Base-by-base conservation (phyloP, 2,329 filamentous ascomycete genomes). In the Tolypocladium guangdongense region DNA sequence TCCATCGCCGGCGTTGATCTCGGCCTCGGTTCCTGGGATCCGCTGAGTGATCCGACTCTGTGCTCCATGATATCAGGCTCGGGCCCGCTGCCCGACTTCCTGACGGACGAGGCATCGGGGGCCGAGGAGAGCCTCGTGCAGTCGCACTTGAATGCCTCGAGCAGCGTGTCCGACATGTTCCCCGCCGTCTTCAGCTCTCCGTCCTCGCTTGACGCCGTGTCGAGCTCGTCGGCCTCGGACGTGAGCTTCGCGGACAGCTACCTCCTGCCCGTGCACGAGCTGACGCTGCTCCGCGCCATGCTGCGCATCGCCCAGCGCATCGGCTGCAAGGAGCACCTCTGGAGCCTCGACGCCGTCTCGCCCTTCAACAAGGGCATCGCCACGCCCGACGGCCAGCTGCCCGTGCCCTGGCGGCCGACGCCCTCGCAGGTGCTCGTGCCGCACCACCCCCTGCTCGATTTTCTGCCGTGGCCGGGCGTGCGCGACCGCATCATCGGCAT, bases 381-480 rank as follows among this genome's bases (percentile, higher is more conserved):
- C 24, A 64, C 64, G 46, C 56, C 69, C 60, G 41, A 64, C 10
- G 59, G 68, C 14, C 66, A 72, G 48, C 65, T 82, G 8, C 77
- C 76, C 2, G 47, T 53, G 16, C 70, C 75, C 38, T 76, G 78
- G 66, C 74, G 69, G 35, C 80, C 80, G 14, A 82, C 78, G 0
- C 52, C 66, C 11, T 68, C 72, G 0, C 80, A 83, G 60, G 60
- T 71, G 10, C 58, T 69, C 2, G 65, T 80, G 16, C 74, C 77
- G 1, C 80, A 83, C 56, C 80, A 83, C 58, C 79, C 81, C 1
- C 54, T 81, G 14, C 63, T 83, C 12, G 80, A 84, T 60, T 65
- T 82, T 32, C 63, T 83, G 1, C 80, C 80, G 1, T 83, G 80
- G 81, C 78, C 80, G 1, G 66, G 61, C 20, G 74, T 77, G 37